Evolutionary conservation across 2,329 filamentous ascomycete genomes (phyloP).

Genomic region (Venturia pyrina): DNA sequence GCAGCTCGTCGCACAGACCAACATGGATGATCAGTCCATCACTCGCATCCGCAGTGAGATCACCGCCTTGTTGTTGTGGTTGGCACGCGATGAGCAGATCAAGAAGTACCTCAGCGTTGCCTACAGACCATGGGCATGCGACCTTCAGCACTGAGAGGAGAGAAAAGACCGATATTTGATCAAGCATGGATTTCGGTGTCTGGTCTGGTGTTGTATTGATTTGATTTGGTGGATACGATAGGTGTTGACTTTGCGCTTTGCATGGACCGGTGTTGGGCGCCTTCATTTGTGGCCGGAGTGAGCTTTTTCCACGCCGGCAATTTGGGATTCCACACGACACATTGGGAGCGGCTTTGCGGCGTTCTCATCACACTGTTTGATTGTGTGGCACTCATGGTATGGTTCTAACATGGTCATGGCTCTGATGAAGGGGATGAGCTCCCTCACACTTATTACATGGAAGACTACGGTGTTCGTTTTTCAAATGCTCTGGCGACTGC

Average conservation of each 20-base stretch:
- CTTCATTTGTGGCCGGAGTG: not conserved
- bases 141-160: conserved; percentile 19
- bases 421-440: not conserved
- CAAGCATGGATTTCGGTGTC: not conserved
- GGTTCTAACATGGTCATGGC: not conserved
- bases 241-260: not conserved
- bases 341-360: not conserved
- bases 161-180: not conserved
- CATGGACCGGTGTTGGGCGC: not conserved
- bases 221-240: not conserved
- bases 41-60: conserved; percentile 83
- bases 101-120: conserved; percentile 66
- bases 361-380: not conserved
- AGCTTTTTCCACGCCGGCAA: not conserved
- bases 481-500: not conserved
- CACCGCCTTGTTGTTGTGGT: conserved; percentile 74
- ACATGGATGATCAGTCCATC: conserved; percentile 91
- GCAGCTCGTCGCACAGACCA: conserved; percentile 91
- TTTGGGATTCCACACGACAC: not conserved
- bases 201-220: not conserved
- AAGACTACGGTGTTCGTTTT: not conserved
- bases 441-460: not conserved
- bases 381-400: not conserved
- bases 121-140: conserved; percentile 44
- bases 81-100: conserved; percentile 57